Percentiles rank a stretch among this genome's conserved stretches.
phyloP scores from a whole-genome alignment of 371 early-diverging fungal species.

The Nosema granulosis region DNA sequence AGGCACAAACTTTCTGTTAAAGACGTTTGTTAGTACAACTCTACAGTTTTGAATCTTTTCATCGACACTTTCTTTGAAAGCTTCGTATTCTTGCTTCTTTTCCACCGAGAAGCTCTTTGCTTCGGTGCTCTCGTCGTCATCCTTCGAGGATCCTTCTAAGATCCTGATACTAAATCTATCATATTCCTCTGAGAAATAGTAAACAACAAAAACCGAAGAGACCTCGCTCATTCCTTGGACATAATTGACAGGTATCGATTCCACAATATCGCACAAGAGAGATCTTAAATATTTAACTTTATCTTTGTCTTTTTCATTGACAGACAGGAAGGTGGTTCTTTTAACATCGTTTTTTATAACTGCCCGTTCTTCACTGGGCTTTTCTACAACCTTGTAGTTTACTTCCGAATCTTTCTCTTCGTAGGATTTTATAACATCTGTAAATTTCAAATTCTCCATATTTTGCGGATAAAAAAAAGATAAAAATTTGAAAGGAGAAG shows the following conservation, averaged over 20 bases:
- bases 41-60: slow-evolving; percentile 10
- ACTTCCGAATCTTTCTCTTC: slow-evolving; percentile 22
- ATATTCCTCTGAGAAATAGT: slow-evolving; percentile 40
- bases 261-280: slow-evolving; percentile 43
- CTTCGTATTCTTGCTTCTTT: not conserved
- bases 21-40: slow-evolving; percentile 44
- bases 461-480: not conserved
- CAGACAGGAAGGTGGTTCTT: slow-evolving; percentile 38
- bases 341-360: slow-evolving; percentile 48
- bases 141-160: not conserved
- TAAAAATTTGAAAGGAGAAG: not conserved
- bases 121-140: not conserved
- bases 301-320: not conserved
- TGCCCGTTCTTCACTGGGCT: not conserved
- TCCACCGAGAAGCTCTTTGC: not conserved
- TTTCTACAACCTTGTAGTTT: slow-evolving; percentile 11
- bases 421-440: slow-evolving; percentile 23
- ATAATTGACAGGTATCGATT: slow-evolving; percentile 45
- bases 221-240: slow-evolving; percentile 64
- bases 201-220: slow-evolving; percentile 50
- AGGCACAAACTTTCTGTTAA: slow-evolving; percentile 50
- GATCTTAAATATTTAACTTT: slow-evolving; percentile 26
- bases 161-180: not conserved
- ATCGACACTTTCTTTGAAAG: slow-evolving; percentile 11
- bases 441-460: slow-evolving; percentile 38